These are phyloP conservation scores for Lotus japonicus DNA, from an alignment of 306 rosid genomes.

Conservation along the genomic window DNA sequence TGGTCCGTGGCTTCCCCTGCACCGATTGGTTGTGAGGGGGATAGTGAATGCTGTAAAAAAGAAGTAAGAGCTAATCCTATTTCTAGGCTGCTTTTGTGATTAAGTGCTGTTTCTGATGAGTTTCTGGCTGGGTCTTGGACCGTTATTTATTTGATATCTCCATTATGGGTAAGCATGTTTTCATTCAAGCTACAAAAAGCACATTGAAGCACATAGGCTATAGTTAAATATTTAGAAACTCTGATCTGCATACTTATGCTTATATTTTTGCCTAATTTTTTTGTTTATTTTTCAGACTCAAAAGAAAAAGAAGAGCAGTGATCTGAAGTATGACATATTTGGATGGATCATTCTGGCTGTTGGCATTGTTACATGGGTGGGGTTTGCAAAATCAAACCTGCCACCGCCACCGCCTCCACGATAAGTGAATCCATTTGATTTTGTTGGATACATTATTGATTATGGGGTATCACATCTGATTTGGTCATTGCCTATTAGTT, in stretches of 20 bases:
- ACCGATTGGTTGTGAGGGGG: too few relatives aligned
- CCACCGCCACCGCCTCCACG: slow-evolving; percentile 37
- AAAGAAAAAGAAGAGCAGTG: slow-evolving; percentile 50
- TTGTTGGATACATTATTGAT: slow-evolving; percentile 17
- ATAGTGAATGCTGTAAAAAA: too few relatives aligned
- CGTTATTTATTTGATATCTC: background rate
- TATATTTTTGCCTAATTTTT: background rate
- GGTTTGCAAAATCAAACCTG: slow-evolving; percentile 46
- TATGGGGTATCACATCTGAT: slow-evolving; percentile 23
- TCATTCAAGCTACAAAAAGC: background rate
- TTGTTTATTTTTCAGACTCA: slow-evolving; percentile 21
- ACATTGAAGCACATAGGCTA: background rate
- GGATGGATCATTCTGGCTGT: slow-evolving; percentile 64
- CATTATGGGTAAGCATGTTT: background rate
- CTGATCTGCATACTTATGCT: background rate
- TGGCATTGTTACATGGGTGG: slow-evolving; percentile 64
- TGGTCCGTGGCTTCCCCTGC: too few relatives aligned
- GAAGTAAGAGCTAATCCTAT: too few relatives aligned
- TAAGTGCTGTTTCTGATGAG: background rate
- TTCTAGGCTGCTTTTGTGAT: background rate
- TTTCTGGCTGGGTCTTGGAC: background rate
- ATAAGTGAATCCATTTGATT: slow-evolving; percentile 28
- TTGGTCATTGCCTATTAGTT: background rate
- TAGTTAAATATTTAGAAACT: background rate
- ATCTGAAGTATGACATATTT: slow-evolving; percentile 47